Base-by-base conservation (phyloP, 1,139 yeast genomes). In the Saccharomyces hybrid region DNA sequence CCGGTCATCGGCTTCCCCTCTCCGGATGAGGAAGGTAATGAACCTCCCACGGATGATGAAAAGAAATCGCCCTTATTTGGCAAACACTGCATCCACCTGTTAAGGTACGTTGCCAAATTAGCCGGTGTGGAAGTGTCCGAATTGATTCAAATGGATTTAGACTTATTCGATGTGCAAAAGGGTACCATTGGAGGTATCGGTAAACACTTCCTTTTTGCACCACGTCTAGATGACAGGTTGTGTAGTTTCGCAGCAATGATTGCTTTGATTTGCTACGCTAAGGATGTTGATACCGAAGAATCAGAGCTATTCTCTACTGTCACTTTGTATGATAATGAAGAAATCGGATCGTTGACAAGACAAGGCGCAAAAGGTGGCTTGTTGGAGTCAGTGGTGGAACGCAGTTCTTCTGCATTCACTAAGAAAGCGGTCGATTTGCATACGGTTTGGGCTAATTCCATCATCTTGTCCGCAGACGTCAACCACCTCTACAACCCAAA, bases 381-480 rank as follows among this genome's bases (percentile, higher is more conserved):
- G 53, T 60, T 80, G 57, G 78, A 78, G 59, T 65, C 75, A 52
- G 74, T 75, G 16, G 74, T 78, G 25, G 69, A 71, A 47, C 73
- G 82, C 52, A 74, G 75, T 54, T 62, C 68, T 16, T 55, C 55
- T 25, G 56, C 58, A 14, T 59, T 54, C 31, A 51, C 50, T 6
- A 57, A 55, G 2, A 58, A 61, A 46, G 61, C 69, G 32, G 64
- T 65, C 46, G 70, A 68, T 52, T 62, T 63, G 54, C 71, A 67
- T 55, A 61, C 76, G 31, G 65, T 77, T 16, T 80, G 73, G 59
- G 83, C 86, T 50, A 82, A 81, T 67, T 75, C 86, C 26, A 70
- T 83, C 56, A 74, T 83, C 46, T 65, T 84, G 46, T 83, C 88
- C 5, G 86, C 87, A 1, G 89, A 84, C 65, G 88, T 84, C 28